These are phyloP conservation scores for Cryptococcus maquisensis DNA, from an alignment of 1,284 basidiomycete species.

Conservation along the genomic window DNA sequence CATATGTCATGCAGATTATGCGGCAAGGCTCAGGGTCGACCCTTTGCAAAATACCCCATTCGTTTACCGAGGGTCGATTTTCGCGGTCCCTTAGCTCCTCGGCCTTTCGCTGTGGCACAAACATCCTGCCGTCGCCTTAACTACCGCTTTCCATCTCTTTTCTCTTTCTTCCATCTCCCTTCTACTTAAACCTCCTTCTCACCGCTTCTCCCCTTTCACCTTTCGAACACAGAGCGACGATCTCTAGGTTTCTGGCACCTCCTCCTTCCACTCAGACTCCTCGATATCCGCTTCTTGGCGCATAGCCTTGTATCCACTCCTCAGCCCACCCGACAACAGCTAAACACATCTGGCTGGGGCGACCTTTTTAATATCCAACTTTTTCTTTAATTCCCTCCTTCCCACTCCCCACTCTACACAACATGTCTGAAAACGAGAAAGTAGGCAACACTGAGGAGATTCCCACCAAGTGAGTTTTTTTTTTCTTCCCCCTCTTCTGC, in stretches of 20 bases:
- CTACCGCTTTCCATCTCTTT: not conserved
- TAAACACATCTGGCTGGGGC: conserved; percentile 17
- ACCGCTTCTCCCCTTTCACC: conserved; percentile 2
- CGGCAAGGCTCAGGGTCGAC: too few relatives aligned
- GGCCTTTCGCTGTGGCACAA: not conserved
- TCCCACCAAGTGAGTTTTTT: conserved; percentile 38
- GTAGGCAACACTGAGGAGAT: conserved; percentile 36
- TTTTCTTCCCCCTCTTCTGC: not conserved
- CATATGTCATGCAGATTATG: not conserved
- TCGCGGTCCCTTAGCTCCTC: not conserved
- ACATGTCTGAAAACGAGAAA: conserved; percentile 43
- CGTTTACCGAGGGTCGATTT: too few relatives aligned
- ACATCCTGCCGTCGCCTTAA: not conserved
- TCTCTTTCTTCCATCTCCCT: not conserved
- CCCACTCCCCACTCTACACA: conserved; percentile 9
- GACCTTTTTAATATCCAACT: conserved; percentile 5
- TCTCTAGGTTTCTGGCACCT: conserved; percentile 8
- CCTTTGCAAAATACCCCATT: too few relatives aligned
- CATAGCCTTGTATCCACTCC: conserved; percentile 2
- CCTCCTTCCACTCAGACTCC: conserved; percentile 12
- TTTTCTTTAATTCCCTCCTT: conserved; percentile 8
- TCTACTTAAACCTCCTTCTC: not conserved
- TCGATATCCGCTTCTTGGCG: conserved; percentile 17
- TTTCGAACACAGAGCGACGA: conserved; percentile 9
- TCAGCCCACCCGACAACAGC: conserved; percentile 16